Percentiles rank a stretch among this genome's conserved stretches.
These are phyloP conservation scores for Lactuca saligna DNA, from an alignment of 129 eudicot species.

Conservation along the genomic window DNA sequence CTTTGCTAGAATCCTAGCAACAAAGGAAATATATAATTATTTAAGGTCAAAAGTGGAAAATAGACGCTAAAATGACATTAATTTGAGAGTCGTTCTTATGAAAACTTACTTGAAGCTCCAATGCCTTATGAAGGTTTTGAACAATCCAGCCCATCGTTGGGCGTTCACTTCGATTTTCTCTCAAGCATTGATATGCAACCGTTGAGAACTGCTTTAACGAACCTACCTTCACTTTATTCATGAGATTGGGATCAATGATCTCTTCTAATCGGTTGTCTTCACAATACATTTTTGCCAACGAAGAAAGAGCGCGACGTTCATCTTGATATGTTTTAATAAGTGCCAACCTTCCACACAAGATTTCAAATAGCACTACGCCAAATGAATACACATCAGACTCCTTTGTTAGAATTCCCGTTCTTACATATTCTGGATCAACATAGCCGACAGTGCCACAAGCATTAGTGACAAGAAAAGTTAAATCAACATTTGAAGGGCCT, in stretches of 20 bases:
- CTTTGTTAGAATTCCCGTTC: not conserved
- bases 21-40: not conserved
- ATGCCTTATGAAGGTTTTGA: not conserved
- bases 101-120: slow-evolving; percentile 8
- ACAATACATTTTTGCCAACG: not conserved
- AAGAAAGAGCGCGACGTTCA: not conserved
- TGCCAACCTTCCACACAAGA: not conserved
- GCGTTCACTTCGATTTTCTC: not conserved
- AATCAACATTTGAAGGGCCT: slow-evolving; percentile 4
- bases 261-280: not conserved
- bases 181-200: slow-evolving; percentile 13
- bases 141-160: not conserved
- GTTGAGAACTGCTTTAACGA: not conserved
- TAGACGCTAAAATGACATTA: too few species aligned
- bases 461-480: not conserved
- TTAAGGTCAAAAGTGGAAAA: too few species aligned
- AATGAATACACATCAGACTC: slow-evolving; percentile 6
- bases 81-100: not conserved
- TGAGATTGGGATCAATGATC: not conserved
- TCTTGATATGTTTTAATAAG: not conserved
- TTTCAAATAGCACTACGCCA: slow-evolving; percentile 1
- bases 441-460: slow-evolving; percentile 1
- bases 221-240: not conserved
- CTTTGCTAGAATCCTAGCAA: not conserved
- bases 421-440: slow-evolving; percentile 1